Base-by-base conservation (phyloP, 192 early-diverging fungal genomes). In the Neocallimastix lanati region DNA sequence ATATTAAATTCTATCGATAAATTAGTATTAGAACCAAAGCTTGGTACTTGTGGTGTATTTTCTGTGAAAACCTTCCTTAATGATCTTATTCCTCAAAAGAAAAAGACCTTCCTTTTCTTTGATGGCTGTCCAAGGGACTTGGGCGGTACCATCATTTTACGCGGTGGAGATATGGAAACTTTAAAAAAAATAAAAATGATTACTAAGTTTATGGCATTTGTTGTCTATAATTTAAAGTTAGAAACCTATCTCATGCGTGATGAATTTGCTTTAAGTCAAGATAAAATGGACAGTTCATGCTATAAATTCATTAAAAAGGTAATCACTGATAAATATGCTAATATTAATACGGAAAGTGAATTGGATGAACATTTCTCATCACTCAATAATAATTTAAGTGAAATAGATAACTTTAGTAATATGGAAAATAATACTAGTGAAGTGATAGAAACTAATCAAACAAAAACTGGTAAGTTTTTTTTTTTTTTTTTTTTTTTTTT, bases 41-140 rank as follows among this genome's bases (percentile, higher is more conserved):
- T 95, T 18, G 96, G 95, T 2, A 89, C 89, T 0, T 98, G 96
- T 78, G 90, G 88, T 15, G 78, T 86, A 15, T 92, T 98, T 81
- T 88, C 86, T 13, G 90, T 94, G 76, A 90, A 93, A 79, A 96
- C 93, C 0, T 96, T 91, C 82, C 89, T 94, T 18, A 90, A 99
- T 80, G 86, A 88, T 36, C 87, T 89, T 58, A 89, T 96, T 77
- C 94, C 95, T 2, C 92, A 92, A 78, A 40, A 77, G 28, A 86
- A 93, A 76, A 96, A 95, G 80, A 92, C 94, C 29, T 97, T 93
- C 84, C 85, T 99, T 77, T 91, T 93, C 80, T 92, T 99, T 81
- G 93, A 96, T 77, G 94, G 94, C 2, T 96, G 95, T 84, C 86
- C 89, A 16, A 86, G 87, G 33, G 89, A 91, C 38, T 84, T 93